phyloP scores from a whole-genome alignment of 495 filamentous ascomycete genomes.

The Corynascus novoguineensis region DNA sequence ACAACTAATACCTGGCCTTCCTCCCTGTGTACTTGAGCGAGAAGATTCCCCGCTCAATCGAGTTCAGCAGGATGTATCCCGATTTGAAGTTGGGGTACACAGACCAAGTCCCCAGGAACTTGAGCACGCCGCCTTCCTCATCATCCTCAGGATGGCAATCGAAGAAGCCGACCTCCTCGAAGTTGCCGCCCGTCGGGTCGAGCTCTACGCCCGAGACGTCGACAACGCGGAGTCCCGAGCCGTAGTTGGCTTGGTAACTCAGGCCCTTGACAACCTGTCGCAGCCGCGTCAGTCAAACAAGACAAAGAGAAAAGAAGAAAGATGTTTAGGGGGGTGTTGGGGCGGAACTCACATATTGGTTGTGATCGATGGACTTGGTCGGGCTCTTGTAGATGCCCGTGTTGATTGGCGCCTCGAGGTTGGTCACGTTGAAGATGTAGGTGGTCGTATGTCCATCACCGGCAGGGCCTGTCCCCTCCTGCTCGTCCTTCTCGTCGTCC shows the following conservation, averaged over 20 bases:
- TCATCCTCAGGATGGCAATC: slow-evolving; percentile 60
- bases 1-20: slow-evolving; percentile 6
- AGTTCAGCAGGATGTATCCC: slow-evolving; percentile 54
- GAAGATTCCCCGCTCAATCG: slow-evolving; percentile 55
- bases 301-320: not conserved
- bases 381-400: slow-evolving; percentile 50
- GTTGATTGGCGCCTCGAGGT: slow-evolving; percentile 45
- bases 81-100: slow-evolving; percentile 53
- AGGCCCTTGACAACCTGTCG: slow-evolving; percentile 41
- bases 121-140: slow-evolving; percentile 41
- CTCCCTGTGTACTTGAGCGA: slow-evolving; percentile 37
- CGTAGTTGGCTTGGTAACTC: slow-evolving; percentile 56
- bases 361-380: slow-evolving; percentile 53
- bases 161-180: slow-evolving; percentile 53
- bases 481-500: slow-evolving; percentile 59
- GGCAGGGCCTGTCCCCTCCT: slow-evolving; percentile 41
- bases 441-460: slow-evolving; percentile 44
- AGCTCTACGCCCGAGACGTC: slow-evolving; percentile 49
- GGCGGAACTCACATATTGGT: slow-evolving; percentile 44
- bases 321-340: too few species aligned
- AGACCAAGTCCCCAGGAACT: slow-evolving; percentile 56
- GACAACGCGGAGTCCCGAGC: slow-evolving; percentile 50
- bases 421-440: slow-evolving; percentile 54
- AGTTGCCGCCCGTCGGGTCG: slow-evolving; percentile 49
- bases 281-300: not conserved